Evolutionary conservation across 805 yeast genomes (phyloP), one percentile per base, ranked within the genome.

Genomic region (Pachysolen tannophilus): DNA sequence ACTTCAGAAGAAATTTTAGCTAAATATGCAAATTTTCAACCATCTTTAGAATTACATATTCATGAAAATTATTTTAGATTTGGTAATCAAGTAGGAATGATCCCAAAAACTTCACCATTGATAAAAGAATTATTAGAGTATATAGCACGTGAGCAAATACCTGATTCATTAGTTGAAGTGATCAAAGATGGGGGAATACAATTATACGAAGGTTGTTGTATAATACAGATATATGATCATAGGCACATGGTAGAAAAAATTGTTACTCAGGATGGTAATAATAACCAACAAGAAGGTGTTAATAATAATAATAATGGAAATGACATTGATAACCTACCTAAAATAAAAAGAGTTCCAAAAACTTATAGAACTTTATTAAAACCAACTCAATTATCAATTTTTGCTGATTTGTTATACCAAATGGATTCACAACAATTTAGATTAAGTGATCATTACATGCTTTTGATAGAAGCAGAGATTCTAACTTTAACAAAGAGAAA

Each of bases 11-110:
- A 79, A 33, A 67, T 92, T 7, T 56, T 92, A 46, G 73, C 75
- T 40, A 88, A 87, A 54, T 88, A 79, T 53, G 78, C 80, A 44
- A 73, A 75, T 38, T 72, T 72, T 41, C 82, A 90, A 8, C 82
- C 96, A 6, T 82, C 94, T 26, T 59, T 90, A 40, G 94, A 78
- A 44, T 79, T 90, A 48, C 97, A 90, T 50, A 86, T 90, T 17
- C 88, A 84, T 57, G 92, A 86, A 47, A 86, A 85, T 38, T 95
- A 88, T 58, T 90, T 78, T 55, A 72, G 94, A 41, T 88, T 90
- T 61, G 94, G 94, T 43, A 84, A 83, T 44, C 90, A 69, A 50
- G 97, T 88, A 47, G 86, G 94, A 6, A 72, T 83, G 32, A 82
- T 92, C 27, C 87, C 95, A 6, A 82, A 82, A 50, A 72, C 72